A percentile compares a stretch with the other conserved stretches of the same genome.
These are phyloP conservation scores for Aspergillus sp. DNA, from an alignment of 2,329 filamentous ascomycete species.

Conservation along the genomic window DNA sequence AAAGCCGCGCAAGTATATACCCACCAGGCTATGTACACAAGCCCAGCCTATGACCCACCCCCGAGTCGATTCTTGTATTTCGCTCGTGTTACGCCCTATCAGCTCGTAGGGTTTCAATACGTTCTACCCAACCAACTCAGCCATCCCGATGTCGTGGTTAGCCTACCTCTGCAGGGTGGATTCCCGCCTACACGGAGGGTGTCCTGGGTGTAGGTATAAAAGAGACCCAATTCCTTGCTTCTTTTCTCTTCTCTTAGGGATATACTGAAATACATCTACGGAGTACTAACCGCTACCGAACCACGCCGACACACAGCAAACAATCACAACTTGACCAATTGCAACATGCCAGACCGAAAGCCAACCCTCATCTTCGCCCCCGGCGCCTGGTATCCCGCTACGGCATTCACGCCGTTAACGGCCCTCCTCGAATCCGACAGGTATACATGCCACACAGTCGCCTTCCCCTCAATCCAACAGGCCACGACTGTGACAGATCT, in stretches of 20 bases:
- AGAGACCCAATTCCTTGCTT: too few species aligned
- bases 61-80: not conserved
- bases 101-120: too few species aligned
- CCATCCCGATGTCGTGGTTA: too few species aligned
- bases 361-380: constrained; percentile 36
- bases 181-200: too few species aligned
- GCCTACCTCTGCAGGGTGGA: too few species aligned
- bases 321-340: too few species aligned
- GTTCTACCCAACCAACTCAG: too few species aligned
- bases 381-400: constrained; percentile 39
- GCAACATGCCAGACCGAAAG: constrained; percentile 16
- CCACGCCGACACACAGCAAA: not conserved
- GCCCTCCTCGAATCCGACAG: constrained; percentile 22
- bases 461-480: constrained; percentile 36
- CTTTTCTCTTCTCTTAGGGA: not conserved
- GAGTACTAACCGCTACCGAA: not conserved
- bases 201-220: too few species aligned
- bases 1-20: not conserved
- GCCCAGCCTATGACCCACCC: not conserved
- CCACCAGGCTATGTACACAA: not conserved
- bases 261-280: not conserved
- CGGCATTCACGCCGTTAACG: constrained; percentile 34
- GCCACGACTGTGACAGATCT: constrained; percentile 28
- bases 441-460: constrained; percentile 28
- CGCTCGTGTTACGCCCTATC: not conserved